These are phyloP conservation scores for Rhizopogon vulgaris DNA, from an alignment of 768 basidiomycete genomes.

Conservation along the genomic window DNA sequence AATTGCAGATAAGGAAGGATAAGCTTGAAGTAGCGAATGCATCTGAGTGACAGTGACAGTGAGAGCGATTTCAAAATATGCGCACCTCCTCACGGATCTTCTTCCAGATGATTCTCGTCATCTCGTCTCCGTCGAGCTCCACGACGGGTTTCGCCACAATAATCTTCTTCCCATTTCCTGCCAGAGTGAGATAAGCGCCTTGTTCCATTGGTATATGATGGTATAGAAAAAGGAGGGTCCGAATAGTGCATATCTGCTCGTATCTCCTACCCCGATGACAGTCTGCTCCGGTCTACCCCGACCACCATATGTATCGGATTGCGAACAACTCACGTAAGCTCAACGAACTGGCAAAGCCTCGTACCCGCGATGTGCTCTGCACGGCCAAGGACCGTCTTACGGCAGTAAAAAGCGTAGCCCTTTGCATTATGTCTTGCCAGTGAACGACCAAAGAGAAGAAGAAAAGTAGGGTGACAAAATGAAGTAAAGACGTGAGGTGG, in stretches of 20 bases:
- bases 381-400: conserved; percentile 20
- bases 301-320: not conserved
- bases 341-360: conserved; percentile 23
- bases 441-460: conserved; percentile 11
- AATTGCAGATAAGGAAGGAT: conserved; percentile 93
- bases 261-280: not conserved
- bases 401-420: conserved; percentile 17
- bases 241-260: not conserved
- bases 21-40: conserved; percentile 48
- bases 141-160: conserved; percentile 84
- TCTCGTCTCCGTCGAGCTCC: conserved; percentile 96
- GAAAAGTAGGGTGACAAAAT: conserved; percentile 4
- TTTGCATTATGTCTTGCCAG: conserved; percentile 10
- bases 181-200: not conserved
- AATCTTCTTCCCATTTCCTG: conserved; percentile 48
- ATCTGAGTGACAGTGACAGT: not conserved
- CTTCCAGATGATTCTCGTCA: conserved; percentile 99
- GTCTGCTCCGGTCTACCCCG: not conserved
- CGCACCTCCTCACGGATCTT: conserved; percentile 91
- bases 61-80: conserved; percentile 4
- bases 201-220: not conserved
- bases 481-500: not conserved
- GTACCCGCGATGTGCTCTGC: conserved; percentile 12
- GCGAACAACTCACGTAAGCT: conserved; percentile 21
- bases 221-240: not conserved